These are phyloP conservation scores for Byssothecium circinans DNA, from an alignment of 2,329 filamentous ascomycete genomes.

Conservation along the genomic window DNA sequence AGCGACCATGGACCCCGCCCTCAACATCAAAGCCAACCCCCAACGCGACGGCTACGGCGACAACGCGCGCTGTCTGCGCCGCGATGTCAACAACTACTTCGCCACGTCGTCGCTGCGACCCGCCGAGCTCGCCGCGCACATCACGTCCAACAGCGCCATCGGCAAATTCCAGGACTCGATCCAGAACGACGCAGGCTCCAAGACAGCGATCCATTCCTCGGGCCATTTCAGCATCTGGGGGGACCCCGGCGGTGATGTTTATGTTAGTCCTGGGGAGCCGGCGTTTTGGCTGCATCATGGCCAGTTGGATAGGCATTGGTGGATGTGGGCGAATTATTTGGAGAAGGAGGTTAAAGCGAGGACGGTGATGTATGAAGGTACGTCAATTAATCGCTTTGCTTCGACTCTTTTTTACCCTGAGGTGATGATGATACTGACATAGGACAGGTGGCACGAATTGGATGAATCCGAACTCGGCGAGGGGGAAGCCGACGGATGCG, in stretches of 20 bases:
- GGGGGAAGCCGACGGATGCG: slow-evolving; percentile 39
- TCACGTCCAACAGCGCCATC: slow-evolving; percentile 24
- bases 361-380: slow-evolving; percentile 42
- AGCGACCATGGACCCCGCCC: slow-evolving; percentile 30
- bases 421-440: slow-evolving; percentile 2
- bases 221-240: slow-evolving; percentile 50
- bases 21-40: slow-evolving; percentile 38
- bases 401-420: no score
- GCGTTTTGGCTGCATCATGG: slow-evolving; percentile 54
- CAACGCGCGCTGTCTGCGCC: slow-evolving; percentile 36
- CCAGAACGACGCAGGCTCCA: slow-evolving; percentile 16
- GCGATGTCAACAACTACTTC: slow-evolving; percentile 37
- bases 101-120: slow-evolving; percentile 16
- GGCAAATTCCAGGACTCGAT: slow-evolving; percentile 29
- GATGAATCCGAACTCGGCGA: slow-evolving; percentile 45
- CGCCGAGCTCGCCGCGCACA: slow-evolving; percentile 25
- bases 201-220: slow-evolving; percentile 44
- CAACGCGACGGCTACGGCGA: slow-evolving; percentile 28
- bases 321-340: slow-evolving; percentile 52
- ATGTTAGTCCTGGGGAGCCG: slow-evolving; percentile 50
- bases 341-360: slow-evolving; percentile 33
- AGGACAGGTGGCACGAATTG: slow-evolving; percentile 44
- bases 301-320: slow-evolving; percentile 53
- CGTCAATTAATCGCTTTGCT: no score
- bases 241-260: slow-evolving; percentile 51